Base-by-base conservation (phyloP, 768 basidiomycete species). In the Cantharellus cinnabarinus region DNA sequence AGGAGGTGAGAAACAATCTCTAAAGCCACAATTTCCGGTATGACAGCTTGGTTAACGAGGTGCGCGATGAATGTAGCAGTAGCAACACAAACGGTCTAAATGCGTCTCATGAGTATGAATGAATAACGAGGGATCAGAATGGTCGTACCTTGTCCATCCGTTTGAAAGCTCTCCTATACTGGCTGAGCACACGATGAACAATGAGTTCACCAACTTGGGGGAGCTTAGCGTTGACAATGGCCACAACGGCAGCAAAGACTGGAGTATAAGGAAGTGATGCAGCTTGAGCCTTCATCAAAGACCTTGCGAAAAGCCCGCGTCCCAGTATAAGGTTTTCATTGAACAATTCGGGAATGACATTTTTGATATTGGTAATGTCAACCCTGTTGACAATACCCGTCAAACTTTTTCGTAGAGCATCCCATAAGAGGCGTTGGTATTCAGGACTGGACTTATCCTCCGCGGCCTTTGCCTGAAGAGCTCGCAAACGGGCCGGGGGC, bases 361-460 rank as follows among this genome's bases (percentile, higher is more conserved):
- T 79, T 71, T 97, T 95, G 79, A 99, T 99, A 69, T 98, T 98
- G 64, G 82, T 77, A 20, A 90, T 77, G 70, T 98, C 97, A 73
- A 99, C 89, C 76, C 95, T 85, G 76, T 99, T 99, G 76, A 98
- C 94, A 65, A 98, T 85, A 89, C 95, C 95, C 38, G 95, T 98
- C 66, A 99, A 86, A 56, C 85, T 88, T 72, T 99, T 99, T 68
- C 93, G 82, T 61, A 99, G 73, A 2, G 95, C 95, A 67, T 99
- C 95, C 95, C 95, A 99, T 5, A 89, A 87, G 61, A 99, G 72
- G 5, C 95, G 79, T 70, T 99, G 95, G 70, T 86, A 98, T 71
- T 95, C 93, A 20, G 82, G 66, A 61, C 85, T 85, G 53, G 75
- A 74, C 73, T 93, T 93, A 74, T 95, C 89, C 62, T 76, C 71